Percentiles rank a stretch among this genome's conserved stretches.
Evolutionary conservation across 2,329 filamentous ascomycete species (phyloP).

Genomic region (Arthrobotrys pseudoclavata): DNA sequence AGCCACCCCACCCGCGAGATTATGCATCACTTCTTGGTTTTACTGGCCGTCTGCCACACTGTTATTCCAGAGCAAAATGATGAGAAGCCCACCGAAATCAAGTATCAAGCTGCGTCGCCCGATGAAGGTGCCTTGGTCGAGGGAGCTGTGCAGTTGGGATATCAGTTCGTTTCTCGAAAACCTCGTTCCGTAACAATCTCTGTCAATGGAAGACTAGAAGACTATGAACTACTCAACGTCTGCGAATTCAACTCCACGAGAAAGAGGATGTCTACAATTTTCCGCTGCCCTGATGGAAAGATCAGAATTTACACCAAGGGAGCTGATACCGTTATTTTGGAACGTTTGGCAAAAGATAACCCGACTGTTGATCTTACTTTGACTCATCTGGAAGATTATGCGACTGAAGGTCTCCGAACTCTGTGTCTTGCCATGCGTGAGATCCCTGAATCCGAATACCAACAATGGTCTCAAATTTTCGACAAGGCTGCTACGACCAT

Average conservation of each 20-base stretch:
- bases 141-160: slow-evolving; percentile 86
- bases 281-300: slow-evolving; percentile 95
- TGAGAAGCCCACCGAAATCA: slow-evolving; percentile 83
- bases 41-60: slow-evolving; percentile 93
- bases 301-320: slow-evolving; percentile 95
- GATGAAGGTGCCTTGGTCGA: slow-evolving; percentile 98
- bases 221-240: slow-evolving; percentile 94
- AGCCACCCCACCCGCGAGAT: slow-evolving; percentile 73
- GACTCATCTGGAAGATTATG: slow-evolving; percentile 97
- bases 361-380: slow-evolving; percentile 90
- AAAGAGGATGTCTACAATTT: slow-evolving; percentile 98
- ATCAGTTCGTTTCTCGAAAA: slow-evolving; percentile 90
- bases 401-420: slow-evolving; percentile 93
- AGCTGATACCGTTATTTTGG: slow-evolving; percentile 96
- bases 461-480: slow-evolving; percentile 87
- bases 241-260: slow-evolving; percentile 98
- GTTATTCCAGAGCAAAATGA: slow-evolving; percentile 92
- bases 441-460: slow-evolving; percentile 87
- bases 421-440: slow-evolving; percentile 96
- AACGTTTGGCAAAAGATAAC: slow-evolving; percentile 82
- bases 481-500: slow-evolving; percentile 91
- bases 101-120: slow-evolving; percentile 96
- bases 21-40: slow-evolving; percentile 86
- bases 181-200: slow-evolving; percentile 88
- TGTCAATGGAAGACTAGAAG: slow-evolving; percentile 77